Evolutionary conservation across 2,329 filamentous ascomycete genomes (phyloP).

Genomic region (Fusarium annulatum): DNA sequence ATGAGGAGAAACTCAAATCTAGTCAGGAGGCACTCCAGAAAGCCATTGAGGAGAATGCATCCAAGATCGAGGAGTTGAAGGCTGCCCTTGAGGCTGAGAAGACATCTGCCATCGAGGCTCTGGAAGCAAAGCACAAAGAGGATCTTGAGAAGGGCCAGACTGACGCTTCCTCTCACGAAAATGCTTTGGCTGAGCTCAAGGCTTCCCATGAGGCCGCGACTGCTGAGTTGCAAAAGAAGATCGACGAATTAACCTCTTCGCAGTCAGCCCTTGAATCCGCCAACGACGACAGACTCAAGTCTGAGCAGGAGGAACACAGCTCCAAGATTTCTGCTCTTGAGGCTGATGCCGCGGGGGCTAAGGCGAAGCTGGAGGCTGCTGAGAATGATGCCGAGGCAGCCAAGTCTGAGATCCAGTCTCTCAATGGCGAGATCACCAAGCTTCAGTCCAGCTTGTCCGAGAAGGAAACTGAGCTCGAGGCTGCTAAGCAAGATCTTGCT

Average conservation of each 20-base stretch:
- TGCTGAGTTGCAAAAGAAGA: conserved; percentile 64
- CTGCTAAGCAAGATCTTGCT: conserved; percentile 54
- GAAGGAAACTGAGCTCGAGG: conserved; percentile 59
- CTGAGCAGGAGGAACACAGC: conserved; percentile 57
- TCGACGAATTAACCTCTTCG: conserved; percentile 63
- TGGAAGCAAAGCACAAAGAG: conserved; percentile 65
- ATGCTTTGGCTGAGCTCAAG: conserved; percentile 62
- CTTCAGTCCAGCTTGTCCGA: conserved; percentile 55
- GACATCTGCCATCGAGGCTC: conserved; percentile 56
- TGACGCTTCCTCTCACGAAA: conserved; percentile 59
- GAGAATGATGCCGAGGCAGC: conserved; percentile 58
- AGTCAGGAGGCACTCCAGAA: conserved; percentile 50
- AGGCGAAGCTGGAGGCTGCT: conserved; percentile 59
- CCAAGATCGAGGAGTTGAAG: conserved; percentile 63
- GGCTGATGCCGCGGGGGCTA: conserved; percentile 62
- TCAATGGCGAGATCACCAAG: conserved; percentile 53
- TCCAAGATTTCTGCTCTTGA: conserved; percentile 63
- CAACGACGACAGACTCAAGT: conserved; percentile 58
- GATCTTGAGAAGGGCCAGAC: conserved; percentile 61
- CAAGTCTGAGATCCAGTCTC: conserved; percentile 58
- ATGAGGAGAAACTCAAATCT: conserved; percentile 49
- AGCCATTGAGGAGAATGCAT: conserved; percentile 59
- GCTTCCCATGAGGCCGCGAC: conserved; percentile 60
- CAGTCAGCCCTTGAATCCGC: conserved; percentile 59
- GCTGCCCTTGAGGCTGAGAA: conserved; percentile 63